Percentiles rank a stretch among this genome's conserved stretches.
phyloP scores from a whole-genome alignment of 2,329 filamentous ascomycete species.

The Scedosporium boydii region DNA sequence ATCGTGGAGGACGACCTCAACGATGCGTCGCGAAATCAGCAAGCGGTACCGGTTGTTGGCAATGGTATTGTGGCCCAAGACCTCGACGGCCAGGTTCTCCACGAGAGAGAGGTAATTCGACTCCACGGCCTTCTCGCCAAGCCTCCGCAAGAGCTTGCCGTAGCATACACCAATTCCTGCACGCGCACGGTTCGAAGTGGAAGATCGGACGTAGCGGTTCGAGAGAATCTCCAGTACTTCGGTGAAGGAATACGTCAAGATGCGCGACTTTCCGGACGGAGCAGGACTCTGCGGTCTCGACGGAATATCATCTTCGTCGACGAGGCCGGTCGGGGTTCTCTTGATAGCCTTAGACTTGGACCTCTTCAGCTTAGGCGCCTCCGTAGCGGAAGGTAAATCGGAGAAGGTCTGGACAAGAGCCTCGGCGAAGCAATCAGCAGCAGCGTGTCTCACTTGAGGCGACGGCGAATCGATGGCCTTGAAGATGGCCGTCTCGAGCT shows the following conservation, averaged over 20 bases:
- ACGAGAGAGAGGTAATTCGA: slow-evolving; percentile 73
- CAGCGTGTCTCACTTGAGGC: slow-evolving; percentile 69
- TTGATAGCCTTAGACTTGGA: slow-evolving; percentile 50
- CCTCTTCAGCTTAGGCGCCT: slow-evolving; percentile 53
- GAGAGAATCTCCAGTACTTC: slow-evolving; percentile 76
- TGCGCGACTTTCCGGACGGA: slow-evolving; percentile 57
- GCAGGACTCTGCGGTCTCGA: slow-evolving; percentile 65
- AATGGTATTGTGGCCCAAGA: slow-evolving; percentile 68
- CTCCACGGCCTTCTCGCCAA: slow-evolving; percentile 79
- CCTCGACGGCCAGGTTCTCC: slow-evolving; percentile 68
- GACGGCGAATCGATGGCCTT: slow-evolving; percentile 77
- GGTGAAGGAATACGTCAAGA: slow-evolving; percentile 62
- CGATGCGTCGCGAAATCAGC: slow-evolving; percentile 73
- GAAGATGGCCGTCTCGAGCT: slow-evolving; percentile 70
- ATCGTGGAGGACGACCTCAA: slow-evolving; percentile 75
- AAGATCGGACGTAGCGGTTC: slow-evolving; percentile 66
- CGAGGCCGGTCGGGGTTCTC: slow-evolving; percentile 47
- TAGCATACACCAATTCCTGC: slow-evolving; percentile 85
- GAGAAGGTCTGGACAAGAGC: slow-evolving; percentile 63
- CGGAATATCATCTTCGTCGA: slow-evolving; percentile 64
- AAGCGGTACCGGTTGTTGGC: slow-evolving; percentile 80
- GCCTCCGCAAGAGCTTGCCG: slow-evolving; percentile 63
- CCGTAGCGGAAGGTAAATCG: slow-evolving; percentile 32
- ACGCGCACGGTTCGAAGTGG: slow-evolving; percentile 70
- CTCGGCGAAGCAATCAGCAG: slow-evolving; percentile 75